Conservation (phyloP, 2,329 filamentous ascomycete genomes). For the Monosporascus sp. region DNA sequence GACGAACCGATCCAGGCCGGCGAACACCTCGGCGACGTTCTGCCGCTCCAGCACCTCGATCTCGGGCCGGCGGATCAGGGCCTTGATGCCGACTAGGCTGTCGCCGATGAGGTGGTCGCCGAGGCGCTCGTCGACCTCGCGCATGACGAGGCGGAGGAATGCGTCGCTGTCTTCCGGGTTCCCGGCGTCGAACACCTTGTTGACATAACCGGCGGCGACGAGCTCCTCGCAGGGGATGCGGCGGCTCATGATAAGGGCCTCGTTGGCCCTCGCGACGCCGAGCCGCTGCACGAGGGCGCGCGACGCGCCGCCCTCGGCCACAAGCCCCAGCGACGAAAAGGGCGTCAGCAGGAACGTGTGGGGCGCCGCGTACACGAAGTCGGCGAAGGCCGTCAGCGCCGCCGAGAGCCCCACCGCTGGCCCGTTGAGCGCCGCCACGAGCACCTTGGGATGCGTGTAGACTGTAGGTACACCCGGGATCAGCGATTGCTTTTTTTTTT, state of each 20-base stretch:
- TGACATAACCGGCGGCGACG: conserved; percentile 73
- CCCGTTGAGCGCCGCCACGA: conserved; percentile 86
- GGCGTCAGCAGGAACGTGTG: conserved; percentile 83
- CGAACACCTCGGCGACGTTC: conserved; percentile 81
- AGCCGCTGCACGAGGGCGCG: conserved; percentile 74
- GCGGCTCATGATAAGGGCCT: conserved; percentile 88
- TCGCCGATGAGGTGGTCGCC: conserved; percentile 75
- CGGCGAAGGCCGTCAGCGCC: conserved; percentile 74
- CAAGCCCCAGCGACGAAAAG: conserved; percentile 83
- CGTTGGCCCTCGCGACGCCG: conserved; percentile 77
- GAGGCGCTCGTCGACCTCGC: conserved; percentile 75
- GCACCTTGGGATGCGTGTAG: conserved; percentile 89
- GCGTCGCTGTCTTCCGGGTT: conserved; percentile 55
- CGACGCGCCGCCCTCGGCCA: conserved; percentile 80
- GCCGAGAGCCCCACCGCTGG: conserved; percentile 85
- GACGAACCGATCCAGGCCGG: conserved; percentile 74
- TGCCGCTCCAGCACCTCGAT: conserved; percentile 67
- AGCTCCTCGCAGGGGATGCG: conserved; percentile 70
- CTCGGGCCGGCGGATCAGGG: conserved; percentile 69
- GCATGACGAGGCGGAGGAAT: conserved; percentile 67
- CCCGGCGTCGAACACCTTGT: conserved; percentile 64
- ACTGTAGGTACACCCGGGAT: conserved; percentile 29
- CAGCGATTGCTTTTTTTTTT: no score
- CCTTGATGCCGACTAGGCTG: conserved; percentile 79
- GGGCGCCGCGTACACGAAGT: conserved; percentile 87